Percentiles rank a stretch among this genome's conserved stretches.
These are phyloP conservation scores for Aspergillus coremiiformis DNA, from an alignment of 495 filamentous ascomycete species.

Conservation along the genomic window DNA sequence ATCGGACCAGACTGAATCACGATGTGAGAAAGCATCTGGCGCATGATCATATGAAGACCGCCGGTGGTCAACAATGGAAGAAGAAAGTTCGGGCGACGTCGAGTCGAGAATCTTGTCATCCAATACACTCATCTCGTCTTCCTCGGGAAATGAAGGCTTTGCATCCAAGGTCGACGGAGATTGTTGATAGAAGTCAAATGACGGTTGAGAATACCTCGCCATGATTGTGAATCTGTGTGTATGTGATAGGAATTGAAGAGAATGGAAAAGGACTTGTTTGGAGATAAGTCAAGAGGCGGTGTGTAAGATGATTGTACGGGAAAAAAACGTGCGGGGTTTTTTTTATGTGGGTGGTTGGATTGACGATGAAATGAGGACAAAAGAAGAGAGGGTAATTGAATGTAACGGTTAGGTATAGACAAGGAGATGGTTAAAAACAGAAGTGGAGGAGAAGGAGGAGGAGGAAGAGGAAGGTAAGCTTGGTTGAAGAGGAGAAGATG, in stretches of 20 bases:
- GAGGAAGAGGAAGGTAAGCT: slow-evolving; percentile 1
- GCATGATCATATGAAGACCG: slow-evolving; percentile 65
- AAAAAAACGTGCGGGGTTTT: slow-evolving; percentile 11
- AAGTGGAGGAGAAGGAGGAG: background rate
- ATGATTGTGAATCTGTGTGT: slow-evolving; percentile 31
- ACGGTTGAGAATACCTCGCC: slow-evolving; percentile 41
- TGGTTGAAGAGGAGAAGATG: background rate
- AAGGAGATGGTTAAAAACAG: background rate
- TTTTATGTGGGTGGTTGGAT: slow-evolving; percentile 9
- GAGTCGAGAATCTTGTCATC: slow-evolving; percentile 79
- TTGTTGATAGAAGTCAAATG: slow-evolving; percentile 54
- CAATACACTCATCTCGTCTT: slow-evolving; percentile 73
- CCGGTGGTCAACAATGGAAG: slow-evolving; percentile 51
- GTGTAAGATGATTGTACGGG: slow-evolving; percentile 13
- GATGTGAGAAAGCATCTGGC: slow-evolving; percentile 63
- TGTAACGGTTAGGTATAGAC: background rate
- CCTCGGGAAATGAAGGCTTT: slow-evolving; percentile 58
- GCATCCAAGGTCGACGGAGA: slow-evolving; percentile 56
- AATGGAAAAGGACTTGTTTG: slow-evolving; percentile 24
- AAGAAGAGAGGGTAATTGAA: slow-evolving; percentile 1
- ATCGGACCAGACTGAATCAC: slow-evolving; percentile 68
- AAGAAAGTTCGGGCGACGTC: slow-evolving; percentile 60
- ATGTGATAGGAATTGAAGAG: slow-evolving; percentile 16
- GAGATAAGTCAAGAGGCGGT: slow-evolving; percentile 15
- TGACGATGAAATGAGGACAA: slow-evolving; percentile 8